A percentile compares a stretch with the other conserved stretches of the same genome.
Evolutionary conservation across 805 yeast species (phyloP).

Genomic region (Pichia deserticola): DNA sequence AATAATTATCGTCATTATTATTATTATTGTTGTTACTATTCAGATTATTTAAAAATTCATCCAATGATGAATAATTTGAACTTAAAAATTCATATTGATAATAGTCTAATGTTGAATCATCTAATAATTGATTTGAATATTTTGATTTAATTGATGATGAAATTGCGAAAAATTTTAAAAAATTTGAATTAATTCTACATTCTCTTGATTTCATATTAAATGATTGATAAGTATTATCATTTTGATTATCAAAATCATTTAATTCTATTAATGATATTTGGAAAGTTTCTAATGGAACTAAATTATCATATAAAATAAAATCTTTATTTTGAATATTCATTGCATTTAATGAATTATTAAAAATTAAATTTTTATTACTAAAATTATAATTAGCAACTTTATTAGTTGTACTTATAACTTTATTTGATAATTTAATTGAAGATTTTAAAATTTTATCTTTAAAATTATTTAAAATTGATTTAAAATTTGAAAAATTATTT

Average conservation of each 20-base stretch:
- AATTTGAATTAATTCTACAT: slow-evolving; percentile 42
- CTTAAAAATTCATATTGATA: slow-evolving; percentile 22
- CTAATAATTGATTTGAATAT: slow-evolving; percentile 24
- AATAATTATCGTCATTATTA: background rate
- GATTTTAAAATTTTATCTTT: background rate
- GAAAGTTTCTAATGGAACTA: slow-evolving; percentile 5
- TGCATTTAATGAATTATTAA: background rate
- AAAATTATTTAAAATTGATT: background rate
- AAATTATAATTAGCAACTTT: background rate
- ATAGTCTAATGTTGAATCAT: slow-evolving; percentile 29
- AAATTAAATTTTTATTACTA: too few relatives aligned
- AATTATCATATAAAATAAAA: slow-evolving; percentile 1
- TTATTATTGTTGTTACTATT: background rate
- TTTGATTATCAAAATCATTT: background rate
- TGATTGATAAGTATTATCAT: background rate
- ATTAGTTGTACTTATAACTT: background rate
- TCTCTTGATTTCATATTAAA: slow-evolving; percentile 29
- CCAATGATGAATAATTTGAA: slow-evolving; percentile 16
- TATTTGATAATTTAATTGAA: background rate
- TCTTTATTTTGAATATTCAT: background rate
- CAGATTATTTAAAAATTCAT: slow-evolving; percentile 19
- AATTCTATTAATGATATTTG: background rate
- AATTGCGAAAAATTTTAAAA: slow-evolving; percentile 42
- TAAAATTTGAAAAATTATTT: background rate
- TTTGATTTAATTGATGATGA: slow-evolving; percentile 36